These are phyloP conservation scores for Moniliophthora roreri DNA, from an alignment of 1,284 basidiomycete genomes.

Conservation along the genomic window DNA sequence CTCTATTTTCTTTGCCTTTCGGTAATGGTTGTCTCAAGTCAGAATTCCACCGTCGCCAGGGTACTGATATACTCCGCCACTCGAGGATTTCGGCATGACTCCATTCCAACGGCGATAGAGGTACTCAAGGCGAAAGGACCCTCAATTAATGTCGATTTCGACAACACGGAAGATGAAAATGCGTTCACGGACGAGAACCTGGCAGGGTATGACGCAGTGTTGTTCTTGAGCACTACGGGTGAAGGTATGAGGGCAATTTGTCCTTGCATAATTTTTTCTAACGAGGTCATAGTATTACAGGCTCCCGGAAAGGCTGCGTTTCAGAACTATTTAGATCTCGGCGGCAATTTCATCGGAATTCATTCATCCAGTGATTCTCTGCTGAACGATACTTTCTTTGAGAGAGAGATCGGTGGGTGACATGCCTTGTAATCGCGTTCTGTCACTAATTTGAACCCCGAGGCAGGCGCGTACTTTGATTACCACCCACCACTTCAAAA, in stretches of 20 bases:
- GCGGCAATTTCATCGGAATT: constrained; percentile 48
- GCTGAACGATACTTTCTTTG: constrained; percentile 47
- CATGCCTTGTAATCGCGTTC: background rate
- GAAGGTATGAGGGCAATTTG: constrained; percentile 39
- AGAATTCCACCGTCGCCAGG: constrained; percentile 22
- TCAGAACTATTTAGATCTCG: constrained; percentile 55
- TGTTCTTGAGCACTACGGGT: constrained; percentile 77
- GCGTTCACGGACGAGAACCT: constrained; percentile 61
- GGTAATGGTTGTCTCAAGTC: background rate
- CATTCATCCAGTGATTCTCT: constrained; percentile 53
- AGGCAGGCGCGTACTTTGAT: constrained; percentile 51
- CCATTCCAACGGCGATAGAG: constrained; percentile 68
- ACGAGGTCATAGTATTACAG: constrained; percentile 47
- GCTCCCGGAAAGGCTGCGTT: constrained; percentile 53
- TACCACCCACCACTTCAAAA: constrained; percentile 57
- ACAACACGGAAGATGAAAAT: constrained; percentile 62
- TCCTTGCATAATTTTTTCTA: background rate
- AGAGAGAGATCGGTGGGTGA: constrained; percentile 43
- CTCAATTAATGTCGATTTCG: constrained; percentile 53
- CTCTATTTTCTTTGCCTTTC: background rate
- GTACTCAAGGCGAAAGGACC: constrained; percentile 32
- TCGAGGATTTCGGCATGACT: constrained; percentile 65
- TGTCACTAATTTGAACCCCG: background rate
- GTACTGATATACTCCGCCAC: constrained; percentile 59
- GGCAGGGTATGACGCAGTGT: constrained; percentile 58